Evolutionary conservation across 1,284 basidiomycete species (phyloP), one percentile per base, ranked within the genome.

Genomic region (Coniferiporia sulphurascens): DNA sequence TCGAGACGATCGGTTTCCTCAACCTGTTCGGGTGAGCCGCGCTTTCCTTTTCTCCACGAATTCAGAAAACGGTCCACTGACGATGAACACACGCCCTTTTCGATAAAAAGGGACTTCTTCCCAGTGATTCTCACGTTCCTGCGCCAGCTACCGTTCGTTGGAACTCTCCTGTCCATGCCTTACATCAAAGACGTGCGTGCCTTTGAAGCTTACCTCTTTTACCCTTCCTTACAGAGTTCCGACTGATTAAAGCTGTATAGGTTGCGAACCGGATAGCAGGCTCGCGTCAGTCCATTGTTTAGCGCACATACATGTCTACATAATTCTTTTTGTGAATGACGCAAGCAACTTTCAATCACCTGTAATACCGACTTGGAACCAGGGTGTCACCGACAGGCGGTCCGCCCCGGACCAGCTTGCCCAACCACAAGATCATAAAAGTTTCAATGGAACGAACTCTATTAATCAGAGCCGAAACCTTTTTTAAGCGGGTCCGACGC

Each of bases 51-150:
- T 21, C 27, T 12, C 52, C 19, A 19, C 22, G 5, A 27, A 27
- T 27, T 27, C 27, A 5, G 27, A 27, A 27, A 27, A 27, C 27
- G 27, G 27, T 27, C 27, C 5, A 27, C 27, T 27, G 27, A 27
- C 27, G 27, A 27, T 27, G 27, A 27, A 27, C 27, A 27, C 27
- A 5, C 36, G 52, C 51, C n/a, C 32, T 58, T 53, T 34, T 34
- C 38, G 44, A 46, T 55, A 8, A 56, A 60, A 75, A 99, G 96
- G 52, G 96, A 98, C 75, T 99, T 99, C 81, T 99, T 99, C 85
- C 97, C 97, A 4, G 96, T 98, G 60, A 92, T 99, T 61, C 79
- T 99, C 60, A 95, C 93, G 51, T 98, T 99, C 80, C 75, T 99
- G 65, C 82, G 97, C 64, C 97, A 99, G 75, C 74, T 98, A 59